Conservation (phyloP, 306 rosid genomes). For the Leucaena leucocephala region DNA sequence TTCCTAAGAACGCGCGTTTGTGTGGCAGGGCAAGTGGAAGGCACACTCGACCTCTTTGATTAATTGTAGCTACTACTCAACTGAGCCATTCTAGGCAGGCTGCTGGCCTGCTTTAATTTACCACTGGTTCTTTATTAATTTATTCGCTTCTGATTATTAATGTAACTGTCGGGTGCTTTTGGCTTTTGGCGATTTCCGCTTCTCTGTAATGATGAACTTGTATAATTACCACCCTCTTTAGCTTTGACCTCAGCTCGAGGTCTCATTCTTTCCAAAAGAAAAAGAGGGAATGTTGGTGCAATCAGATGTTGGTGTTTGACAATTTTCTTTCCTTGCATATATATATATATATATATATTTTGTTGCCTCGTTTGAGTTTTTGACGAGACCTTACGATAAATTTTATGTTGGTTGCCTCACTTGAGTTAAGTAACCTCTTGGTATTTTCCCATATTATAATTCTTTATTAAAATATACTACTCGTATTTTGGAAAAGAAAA, state of each 20-base stretch:
- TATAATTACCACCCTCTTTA: constrained; percentile 29
- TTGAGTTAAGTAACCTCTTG: neutral
- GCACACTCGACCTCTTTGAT: constrained; percentile 80
- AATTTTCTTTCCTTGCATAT: too few relatives aligned
- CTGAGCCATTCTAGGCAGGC: neutral
- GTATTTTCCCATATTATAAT: neutral
- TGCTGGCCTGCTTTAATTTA: neutral
- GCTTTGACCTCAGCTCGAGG: constrained; percentile 86
- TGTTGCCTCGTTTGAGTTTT: too few relatives aligned
- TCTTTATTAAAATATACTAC: neutral
- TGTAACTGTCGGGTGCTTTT: neutral
- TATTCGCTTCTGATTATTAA: neutral
- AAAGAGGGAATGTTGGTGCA: constrained; percentile 2
- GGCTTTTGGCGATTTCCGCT: constrained; percentile 26
- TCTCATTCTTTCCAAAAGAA: constrained; percentile 47
- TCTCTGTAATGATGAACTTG: neutral
- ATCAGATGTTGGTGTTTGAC: neutral
- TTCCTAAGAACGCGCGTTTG: constrained; percentile 84
- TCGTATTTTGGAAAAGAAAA: too few relatives aligned
- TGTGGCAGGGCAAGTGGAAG: constrained; percentile 85
- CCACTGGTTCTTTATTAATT: neutral
- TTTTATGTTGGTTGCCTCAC: too few relatives aligned
- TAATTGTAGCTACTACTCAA: neutral
- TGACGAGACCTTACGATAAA: too few relatives aligned
- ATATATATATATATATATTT: rapidly evolving